phyloP scores from a whole-genome alignment of 2,329 filamentous ascomycete genomes.

The Trichophyton verrucosum region DNA sequence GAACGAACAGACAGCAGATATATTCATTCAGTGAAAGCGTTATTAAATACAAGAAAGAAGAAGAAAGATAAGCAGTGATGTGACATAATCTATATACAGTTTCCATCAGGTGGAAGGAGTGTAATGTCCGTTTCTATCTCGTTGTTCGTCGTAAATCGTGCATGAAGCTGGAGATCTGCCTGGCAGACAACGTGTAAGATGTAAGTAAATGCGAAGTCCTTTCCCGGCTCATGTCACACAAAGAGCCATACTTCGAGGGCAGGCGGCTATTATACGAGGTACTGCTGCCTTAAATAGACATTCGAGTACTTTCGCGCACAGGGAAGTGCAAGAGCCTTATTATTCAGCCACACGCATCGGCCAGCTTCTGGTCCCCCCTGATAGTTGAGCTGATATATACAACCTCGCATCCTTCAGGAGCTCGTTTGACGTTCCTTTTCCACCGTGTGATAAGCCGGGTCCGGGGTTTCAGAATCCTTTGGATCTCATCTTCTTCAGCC shows the following conservation, averaged over 20 bases:
- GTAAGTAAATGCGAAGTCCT: neutral
- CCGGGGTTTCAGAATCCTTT: neutral
- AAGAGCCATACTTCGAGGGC: neutral
- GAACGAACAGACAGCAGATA: too few species aligned
- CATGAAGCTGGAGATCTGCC: neutral
- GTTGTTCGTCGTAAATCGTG: neutral
- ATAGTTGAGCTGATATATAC: neutral
- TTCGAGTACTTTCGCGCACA: neutral
- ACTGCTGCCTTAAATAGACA: neutral
- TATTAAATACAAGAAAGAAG: neutral
- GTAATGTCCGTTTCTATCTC: neutral
- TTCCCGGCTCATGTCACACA: neutral
- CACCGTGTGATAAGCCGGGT: conserved; percentile 1
- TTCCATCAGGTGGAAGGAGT: neutral
- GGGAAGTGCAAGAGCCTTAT: too few species aligned
- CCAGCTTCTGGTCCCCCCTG: neutral
- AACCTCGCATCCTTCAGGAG: neutral
- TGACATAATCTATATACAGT: neutral
- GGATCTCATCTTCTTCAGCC: neutral
- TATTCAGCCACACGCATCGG: neutral
- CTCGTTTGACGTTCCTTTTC: neutral
- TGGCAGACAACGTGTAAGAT: neutral
- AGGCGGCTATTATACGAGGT: neutral
- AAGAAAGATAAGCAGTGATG: neutral
- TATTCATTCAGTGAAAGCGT: neutral